A percentile compares a stretch with the other conserved stretches of the same genome.
Conservation (phyloP, 176 grass and related monocot genomes). For the Rhynchospora pubera region DNA sequence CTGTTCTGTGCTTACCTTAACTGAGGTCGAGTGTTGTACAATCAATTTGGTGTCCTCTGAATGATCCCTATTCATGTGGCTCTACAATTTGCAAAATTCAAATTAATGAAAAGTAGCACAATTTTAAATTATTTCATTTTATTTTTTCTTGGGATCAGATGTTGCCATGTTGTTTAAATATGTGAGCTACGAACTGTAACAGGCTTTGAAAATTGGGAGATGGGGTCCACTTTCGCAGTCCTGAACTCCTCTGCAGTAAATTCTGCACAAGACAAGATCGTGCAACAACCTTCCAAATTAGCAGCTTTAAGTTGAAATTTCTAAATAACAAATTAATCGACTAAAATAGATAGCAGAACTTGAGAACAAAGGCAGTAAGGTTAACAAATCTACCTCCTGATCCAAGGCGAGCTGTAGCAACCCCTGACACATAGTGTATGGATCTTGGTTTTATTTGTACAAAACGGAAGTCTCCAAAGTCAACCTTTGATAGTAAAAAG, state of each 20-base stretch:
- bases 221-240: slow-evolving; percentile 72
- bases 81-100: slow-evolving; percentile 30
- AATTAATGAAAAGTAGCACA: slow-evolving; percentile 10
- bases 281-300: neutral
- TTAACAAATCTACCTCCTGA: slow-evolving; percentile 57
- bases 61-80: slow-evolving; percentile 98
- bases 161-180: slow-evolving; percentile 5
- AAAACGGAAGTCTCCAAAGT: slow-evolving; percentile 92
- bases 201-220: slow-evolving; percentile 84
- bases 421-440: slow-evolving; percentile 73
- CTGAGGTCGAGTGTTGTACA: slow-evolving; percentile 63
- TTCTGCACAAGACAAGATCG: slow-evolving; percentile 37
- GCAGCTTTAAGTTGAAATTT: neutral
- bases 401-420: slow-evolving; percentile 83
- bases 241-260: slow-evolving; percentile 68
- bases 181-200: slow-evolving; percentile 39
- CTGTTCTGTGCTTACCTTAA: slow-evolving; percentile 53
- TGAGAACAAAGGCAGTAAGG: neutral
- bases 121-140: neutral
- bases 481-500: slow-evolving; percentile 38
- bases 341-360: neutral
- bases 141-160: neutral
- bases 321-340: neutral
- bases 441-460: slow-evolving; percentile 74
- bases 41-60: slow-evolving; percentile 89